phyloP scores from a whole-genome alignment of 257 asterid species.

The Marsdenia floribunda region DNA sequence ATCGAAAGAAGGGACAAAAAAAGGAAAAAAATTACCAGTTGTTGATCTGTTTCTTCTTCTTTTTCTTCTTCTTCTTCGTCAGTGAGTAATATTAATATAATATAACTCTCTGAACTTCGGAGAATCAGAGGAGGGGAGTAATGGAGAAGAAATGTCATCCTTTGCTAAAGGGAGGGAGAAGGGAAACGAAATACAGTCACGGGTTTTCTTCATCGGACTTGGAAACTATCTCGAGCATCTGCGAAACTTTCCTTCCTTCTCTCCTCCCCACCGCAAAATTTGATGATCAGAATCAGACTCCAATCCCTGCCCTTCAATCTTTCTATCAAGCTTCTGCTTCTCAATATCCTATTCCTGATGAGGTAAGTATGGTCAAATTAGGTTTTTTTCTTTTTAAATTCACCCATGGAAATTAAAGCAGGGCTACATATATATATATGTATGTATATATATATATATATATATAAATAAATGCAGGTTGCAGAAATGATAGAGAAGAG shows the following conservation, averaged over 20 bases:
- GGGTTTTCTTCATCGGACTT: constrained; percentile 47
- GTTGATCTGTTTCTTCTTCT: too few relatives aligned
- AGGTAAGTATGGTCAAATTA: constrained; percentile 30
- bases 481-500: constrained; percentile 53
- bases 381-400: background rate
- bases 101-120: background rate
- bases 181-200: constrained; percentile 65
- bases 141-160: constrained; percentile 55
- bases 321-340: constrained; percentile 46
- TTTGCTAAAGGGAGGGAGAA: constrained; percentile 58
- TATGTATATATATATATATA: too few relatives aligned
- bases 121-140: background rate
- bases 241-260: constrained; percentile 54
- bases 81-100: too few relatives aligned
- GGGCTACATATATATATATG: too few relatives aligned
- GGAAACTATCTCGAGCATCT: constrained; percentile 39
- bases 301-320: constrained; percentile 20
- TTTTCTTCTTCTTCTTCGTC: too few relatives aligned
- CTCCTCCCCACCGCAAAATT: constrained; percentile 18
- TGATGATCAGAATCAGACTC: background rate
- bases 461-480: constrained; percentile 29
- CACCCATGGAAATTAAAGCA: too few relatives aligned
- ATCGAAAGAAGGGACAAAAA: too few relatives aligned
- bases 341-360: constrained; percentile 73
- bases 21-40: too few relatives aligned